Conservation (phyloP, 2,329 filamentous ascomycete genomes). For the Pyricularia grisea region DNA sequence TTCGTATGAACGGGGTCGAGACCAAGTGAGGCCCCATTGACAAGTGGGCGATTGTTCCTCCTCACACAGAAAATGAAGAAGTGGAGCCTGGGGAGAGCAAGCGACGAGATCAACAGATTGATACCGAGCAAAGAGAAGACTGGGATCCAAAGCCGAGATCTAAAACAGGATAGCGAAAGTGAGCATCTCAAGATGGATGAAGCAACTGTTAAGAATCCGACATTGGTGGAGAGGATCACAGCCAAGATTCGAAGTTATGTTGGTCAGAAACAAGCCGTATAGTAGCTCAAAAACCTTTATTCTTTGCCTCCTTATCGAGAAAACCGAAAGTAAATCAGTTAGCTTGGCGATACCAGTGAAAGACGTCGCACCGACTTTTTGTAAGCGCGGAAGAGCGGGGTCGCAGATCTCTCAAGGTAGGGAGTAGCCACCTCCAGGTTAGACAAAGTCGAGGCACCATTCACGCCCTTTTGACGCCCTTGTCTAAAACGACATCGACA, state of each 20-base stretch:
- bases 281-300: neutral
- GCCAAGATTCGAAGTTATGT: neutral
- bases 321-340: neutral
- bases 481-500: neutral
- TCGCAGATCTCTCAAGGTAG: neutral
- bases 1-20: neutral
- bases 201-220: neutral
- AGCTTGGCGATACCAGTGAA: neutral
- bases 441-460: neutral
- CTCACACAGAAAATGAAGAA: neutral
- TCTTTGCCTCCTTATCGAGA: neutral
- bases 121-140: neutral
- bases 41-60: neutral
- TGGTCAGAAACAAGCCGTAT: neutral
- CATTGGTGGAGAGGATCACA: neutral
- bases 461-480: neutral
- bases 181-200: neutral
- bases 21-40: neutral
- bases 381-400: neutral
- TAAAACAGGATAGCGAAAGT: neutral
- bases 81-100: neutral
- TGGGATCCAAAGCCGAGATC: neutral
- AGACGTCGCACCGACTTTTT: neutral
- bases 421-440: neutral
- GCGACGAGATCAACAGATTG: neutral